Conservation (phyloP, 2,329 filamentous ascomycete genomes). For the Verticillium isaacii region DNA sequence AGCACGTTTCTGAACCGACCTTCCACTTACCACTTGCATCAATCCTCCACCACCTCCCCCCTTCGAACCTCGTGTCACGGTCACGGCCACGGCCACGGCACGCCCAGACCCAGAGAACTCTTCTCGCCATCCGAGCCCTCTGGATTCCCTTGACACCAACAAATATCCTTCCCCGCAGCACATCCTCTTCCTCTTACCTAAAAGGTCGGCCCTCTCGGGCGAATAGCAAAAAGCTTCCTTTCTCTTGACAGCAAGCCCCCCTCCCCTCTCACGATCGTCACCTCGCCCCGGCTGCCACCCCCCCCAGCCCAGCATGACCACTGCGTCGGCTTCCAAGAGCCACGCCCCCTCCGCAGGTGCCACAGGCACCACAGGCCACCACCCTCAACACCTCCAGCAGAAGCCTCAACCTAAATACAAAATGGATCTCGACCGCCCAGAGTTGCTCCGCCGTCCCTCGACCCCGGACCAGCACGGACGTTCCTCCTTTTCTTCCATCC, state of each 20-base stretch:
- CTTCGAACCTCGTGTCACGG: slow-evolving; percentile 2
- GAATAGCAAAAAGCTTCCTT: slow-evolving; percentile 9
- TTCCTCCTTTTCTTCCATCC: slow-evolving; percentile 58
- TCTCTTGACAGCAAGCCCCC: slow-evolving; percentile 6
- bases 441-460: slow-evolving; percentile 14
- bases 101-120: neutral
- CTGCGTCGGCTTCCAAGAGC: slow-evolving; percentile 28
- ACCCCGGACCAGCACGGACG: slow-evolving; percentile 35
- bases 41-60: neutral
- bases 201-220: slow-evolving; percentile 22
- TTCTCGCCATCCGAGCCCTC: slow-evolving; percentile 13
- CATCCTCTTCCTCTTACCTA: slow-evolving; percentile 39
- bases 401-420: slow-evolving; percentile 15
- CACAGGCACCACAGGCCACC: slow-evolving; percentile 3
- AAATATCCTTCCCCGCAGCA: slow-evolving; percentile 35
- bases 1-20: slow-evolving; percentile 9
- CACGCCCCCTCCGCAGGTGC: slow-evolving; percentile 21
- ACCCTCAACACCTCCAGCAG: slow-evolving; percentile 5
- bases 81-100: neutral
- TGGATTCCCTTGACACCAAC: slow-evolving; percentile 16
- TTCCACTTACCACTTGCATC: slow-evolving; percentile 2
- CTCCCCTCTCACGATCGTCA: neutral
- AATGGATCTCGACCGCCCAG: slow-evolving; percentile 21
- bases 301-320: slow-evolving; percentile 27
- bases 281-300: slow-evolving; percentile 1